Evolutionary conservation across 1,284 basidiomycete species (phyloP).

Genomic region (Chiua sp.): DNA sequence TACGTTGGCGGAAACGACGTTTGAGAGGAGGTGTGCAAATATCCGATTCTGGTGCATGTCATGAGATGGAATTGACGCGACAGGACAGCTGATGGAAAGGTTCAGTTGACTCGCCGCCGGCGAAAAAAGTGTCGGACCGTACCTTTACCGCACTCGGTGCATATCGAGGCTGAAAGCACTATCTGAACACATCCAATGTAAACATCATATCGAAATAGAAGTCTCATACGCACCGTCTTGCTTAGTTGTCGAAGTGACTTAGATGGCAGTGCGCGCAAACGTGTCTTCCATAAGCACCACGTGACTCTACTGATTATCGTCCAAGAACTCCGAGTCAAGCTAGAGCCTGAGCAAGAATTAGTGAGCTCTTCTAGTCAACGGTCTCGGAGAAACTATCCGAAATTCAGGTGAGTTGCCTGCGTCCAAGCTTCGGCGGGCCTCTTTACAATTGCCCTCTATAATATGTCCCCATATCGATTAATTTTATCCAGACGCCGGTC

Average conservation of each 20-base stretch:
- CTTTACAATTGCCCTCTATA: no score
- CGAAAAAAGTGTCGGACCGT: conserved; percentile 27
- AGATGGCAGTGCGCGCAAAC: conserved; percentile 10
- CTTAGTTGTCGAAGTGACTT: neutral
- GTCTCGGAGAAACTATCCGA: no score
- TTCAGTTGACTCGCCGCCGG: conserved; percentile 1
- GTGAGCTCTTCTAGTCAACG: no score
- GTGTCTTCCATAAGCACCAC: conserved; percentile 18
- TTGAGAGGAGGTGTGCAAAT: conserved; percentile 93
- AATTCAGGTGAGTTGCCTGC: no score
- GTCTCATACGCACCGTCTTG: conserved; percentile 23
- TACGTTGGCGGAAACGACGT: conserved; percentile 87
- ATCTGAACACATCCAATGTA: conserved; percentile 55
- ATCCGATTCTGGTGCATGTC: conserved; percentile 91
- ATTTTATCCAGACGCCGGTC: no score
- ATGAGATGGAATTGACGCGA: conserved; percentile 98
- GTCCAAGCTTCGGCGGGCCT: no score
- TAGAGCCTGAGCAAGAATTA: no score
- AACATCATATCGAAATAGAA: neutral
- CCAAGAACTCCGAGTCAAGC: no score
- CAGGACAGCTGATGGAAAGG: conserved; percentile 75
- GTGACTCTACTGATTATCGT: conserved; percentile 15
- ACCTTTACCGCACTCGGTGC: conserved; percentile 94
- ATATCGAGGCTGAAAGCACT: conserved; percentile 90
- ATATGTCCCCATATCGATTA: no score